A percentile compares a stretch with the other conserved stretches of the same genome.
phyloP scores from a whole-genome alignment of 805 yeast genomes.

The Candida chauliodis region DNA sequence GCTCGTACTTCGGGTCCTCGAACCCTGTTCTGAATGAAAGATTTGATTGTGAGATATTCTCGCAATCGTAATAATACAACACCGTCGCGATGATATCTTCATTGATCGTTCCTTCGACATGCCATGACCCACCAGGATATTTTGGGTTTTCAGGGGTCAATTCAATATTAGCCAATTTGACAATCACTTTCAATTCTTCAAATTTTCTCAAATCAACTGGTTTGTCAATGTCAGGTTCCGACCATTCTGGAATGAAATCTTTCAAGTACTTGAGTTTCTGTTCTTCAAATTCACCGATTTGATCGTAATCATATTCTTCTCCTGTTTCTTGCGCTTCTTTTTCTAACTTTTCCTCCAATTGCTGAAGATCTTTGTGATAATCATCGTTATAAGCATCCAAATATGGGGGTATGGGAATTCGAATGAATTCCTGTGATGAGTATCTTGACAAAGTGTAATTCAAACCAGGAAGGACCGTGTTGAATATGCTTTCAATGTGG shows the following conservation, averaged over 20 bases:
- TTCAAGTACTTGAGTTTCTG: conserved; percentile 9
- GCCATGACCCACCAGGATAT: conserved; percentile 42
- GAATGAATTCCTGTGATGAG: conserved; percentile 14
- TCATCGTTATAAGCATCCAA: conserved; percentile 16
- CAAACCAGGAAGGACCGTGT: conserved; percentile 28
- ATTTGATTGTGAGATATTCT: conserved; percentile 34
- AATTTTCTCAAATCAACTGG: conserved; percentile 15
- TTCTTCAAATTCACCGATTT: conserved; percentile 11
- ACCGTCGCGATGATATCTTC: conserved; percentile 42
- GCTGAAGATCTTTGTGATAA: conserved; percentile 8
- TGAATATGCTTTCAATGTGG: conserved; percentile 28
- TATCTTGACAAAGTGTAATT: conserved; percentile 22
- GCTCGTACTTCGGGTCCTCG: conserved; percentile 34
- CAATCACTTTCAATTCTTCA: conserved; percentile 31
- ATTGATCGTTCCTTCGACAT: conserved; percentile 38
- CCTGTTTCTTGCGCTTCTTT: conserved; percentile 10
- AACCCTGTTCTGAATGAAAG: conserved; percentile 26
- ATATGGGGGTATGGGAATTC: conserved; percentile 15
- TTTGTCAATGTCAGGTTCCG: conserved; percentile 9
- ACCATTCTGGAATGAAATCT: conserved; percentile 8
- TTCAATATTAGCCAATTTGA: conserved; percentile 38
- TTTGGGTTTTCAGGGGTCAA: conserved; percentile 37
- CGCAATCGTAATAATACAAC: conserved; percentile 37
- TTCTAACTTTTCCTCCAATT: conserved; percentile 6
- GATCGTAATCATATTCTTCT: conserved; percentile 6